Evolutionary conservation across 495 filamentous ascomycete genomes (phyloP), one percentile per base, ranked within the genome.

Genomic region (Hyaloscypha hepaticicola): DNA sequence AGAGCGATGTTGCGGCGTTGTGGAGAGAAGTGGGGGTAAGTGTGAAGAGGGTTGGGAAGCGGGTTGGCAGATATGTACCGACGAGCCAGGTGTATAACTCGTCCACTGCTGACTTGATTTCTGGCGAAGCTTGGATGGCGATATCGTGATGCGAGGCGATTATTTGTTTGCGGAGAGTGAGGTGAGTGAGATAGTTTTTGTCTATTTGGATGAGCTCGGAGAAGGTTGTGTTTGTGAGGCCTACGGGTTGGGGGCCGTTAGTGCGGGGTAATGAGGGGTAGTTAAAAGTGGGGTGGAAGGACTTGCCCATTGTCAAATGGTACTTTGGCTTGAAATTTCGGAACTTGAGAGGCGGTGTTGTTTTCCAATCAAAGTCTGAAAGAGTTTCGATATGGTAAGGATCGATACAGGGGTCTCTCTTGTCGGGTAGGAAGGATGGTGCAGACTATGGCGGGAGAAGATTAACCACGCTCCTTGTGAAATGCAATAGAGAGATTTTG

Each of bases 301-400:
- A 68, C 74, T 41, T 74, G 88, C 89, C 87, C 88, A 93, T 91
- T 1, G 88, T 89, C 61, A 91, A 77, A 66, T 90, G 80, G 69
- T 89, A 91, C 49, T 80, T 89, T 14, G 87, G 82, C 68, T 87
- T 90, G 74, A 91, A 92, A 1, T 87, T 87, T 9, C 88, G 79
- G 12, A 89, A 78, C 56, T 87, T 80, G 3, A 82, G 61, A 0
- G 89, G 90, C 41, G 83, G 76, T n/a, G 80, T 84, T 0, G 76
- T 75, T 55, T 78, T 65, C 81, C 85, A 90, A 68, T 90, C 73
- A 69, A 92, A 91, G 52, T 77, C 72, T 0, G 73, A 53, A 0
- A 91, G 74, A 6, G 88, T 80, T 28, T 80, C 84, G 11, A 72
- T 65, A 11, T 63, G 24, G 24, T 60, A 66, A 7, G 63, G 57